These are phyloP conservation scores for Populus hybrid DNA, from an alignment of 441 rosid species.

Conservation along the genomic window DNA sequence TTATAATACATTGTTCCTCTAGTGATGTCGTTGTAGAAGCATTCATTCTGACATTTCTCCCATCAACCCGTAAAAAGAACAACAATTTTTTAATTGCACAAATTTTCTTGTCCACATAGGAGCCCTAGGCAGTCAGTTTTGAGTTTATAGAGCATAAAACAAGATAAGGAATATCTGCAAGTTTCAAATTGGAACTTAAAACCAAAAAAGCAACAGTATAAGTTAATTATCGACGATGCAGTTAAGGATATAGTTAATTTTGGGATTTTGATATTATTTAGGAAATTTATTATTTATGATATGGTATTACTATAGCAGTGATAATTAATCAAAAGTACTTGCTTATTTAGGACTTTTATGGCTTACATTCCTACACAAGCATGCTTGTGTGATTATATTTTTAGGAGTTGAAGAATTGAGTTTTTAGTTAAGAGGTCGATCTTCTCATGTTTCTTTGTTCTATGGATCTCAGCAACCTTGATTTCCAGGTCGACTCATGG, in stretches of 20 bases:
- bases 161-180: neutral
- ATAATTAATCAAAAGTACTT: neutral
- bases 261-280: neutral
- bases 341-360: neutral
- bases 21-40: neutral
- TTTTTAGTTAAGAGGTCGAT: neutral
- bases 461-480: neutral
- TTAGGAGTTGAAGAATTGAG: neutral
- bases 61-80: neutral
- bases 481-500: neutral
- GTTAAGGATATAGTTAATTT: neutral
- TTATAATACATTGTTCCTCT: neutral
- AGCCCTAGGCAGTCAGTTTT: neutral
- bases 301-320: neutral
- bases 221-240: neutral
- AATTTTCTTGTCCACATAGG: neutral
- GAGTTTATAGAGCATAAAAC: neutral
- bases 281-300: neutral
- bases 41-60: neutral
- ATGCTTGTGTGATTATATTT: too few species aligned
- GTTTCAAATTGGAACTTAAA: neutral
- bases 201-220: neutral
- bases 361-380: neutral
- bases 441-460: neutral
- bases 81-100: neutral